A percentile compares a stretch with the other conserved stretches of the same genome.
Evolutionary conservation across 2,329 filamentous ascomycete species (phyloP).

Genomic region (Ceratocystis papillata): DNA sequence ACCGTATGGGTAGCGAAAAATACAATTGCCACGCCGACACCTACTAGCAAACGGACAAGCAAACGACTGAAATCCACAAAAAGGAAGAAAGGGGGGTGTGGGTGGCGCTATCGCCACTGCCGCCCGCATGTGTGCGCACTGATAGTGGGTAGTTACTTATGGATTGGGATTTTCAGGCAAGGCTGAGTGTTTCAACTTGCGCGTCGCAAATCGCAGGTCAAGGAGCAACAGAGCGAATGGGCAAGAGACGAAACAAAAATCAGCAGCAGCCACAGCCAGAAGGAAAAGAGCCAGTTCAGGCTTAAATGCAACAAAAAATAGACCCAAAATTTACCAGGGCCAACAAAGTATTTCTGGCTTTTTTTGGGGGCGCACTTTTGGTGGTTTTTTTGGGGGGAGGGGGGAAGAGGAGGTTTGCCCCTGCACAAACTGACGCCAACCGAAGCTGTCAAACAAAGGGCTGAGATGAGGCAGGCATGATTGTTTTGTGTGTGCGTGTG

Average conservation of each 20-base stretch:
- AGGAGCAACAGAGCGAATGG: not conserved
- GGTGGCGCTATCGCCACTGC: not conserved
- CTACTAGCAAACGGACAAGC: not conserved
- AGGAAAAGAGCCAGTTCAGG: not conserved
- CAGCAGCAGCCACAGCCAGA: not conserved
- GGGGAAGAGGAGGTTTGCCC: not conserved
- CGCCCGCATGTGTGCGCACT: not conserved
- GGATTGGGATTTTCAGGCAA: conserved; percentile 15
- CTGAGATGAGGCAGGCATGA: not conserved
- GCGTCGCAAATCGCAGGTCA: conserved; percentile 12
- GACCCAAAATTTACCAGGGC: not conserved
- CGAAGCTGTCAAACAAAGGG: conserved; percentile 13
- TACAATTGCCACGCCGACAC: no score
- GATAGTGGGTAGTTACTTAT: conserved; percentile 3
- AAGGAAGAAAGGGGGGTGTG: not conserved
- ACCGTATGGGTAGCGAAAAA: no score
- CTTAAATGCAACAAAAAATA: not conserved
- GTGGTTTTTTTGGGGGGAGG: no score
- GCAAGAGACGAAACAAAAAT: not conserved
- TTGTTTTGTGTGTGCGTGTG: conserved; percentile 2
- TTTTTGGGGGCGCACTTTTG: no score
- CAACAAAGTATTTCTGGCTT: not conserved
- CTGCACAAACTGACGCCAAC: conserved; percentile 11
- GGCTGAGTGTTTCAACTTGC: conserved; percentile 19
- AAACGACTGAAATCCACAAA: not conserved